These are phyloP conservation scores for Boechera retrofracta DNA, from an alignment of 345 rosid genomes.

Conservation along the genomic window DNA sequence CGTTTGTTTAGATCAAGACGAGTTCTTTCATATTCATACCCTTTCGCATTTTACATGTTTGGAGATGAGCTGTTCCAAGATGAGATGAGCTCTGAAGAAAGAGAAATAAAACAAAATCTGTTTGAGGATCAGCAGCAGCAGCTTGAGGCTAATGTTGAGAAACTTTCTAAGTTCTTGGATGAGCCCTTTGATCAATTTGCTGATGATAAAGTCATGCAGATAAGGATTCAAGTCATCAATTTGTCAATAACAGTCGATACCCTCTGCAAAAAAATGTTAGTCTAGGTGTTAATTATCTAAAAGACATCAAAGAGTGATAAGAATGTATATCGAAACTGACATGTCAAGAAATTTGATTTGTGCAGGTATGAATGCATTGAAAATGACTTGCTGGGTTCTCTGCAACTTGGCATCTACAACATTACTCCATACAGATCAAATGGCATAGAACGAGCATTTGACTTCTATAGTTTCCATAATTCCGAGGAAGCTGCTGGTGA, in stretches of 20 bases:
- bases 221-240: slow-evolving; percentile 75
- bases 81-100: slow-evolving; percentile 72
- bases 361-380: slow-evolving; percentile 91
- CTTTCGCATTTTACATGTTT: slow-evolving; percentile 92
- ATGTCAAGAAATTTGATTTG: not conserved
- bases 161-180: slow-evolving; percentile 80
- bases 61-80: slow-evolving; percentile 86
- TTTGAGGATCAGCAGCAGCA: slow-evolving; percentile 98
- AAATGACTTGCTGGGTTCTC: slow-evolving; percentile 74
- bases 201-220: slow-evolving; percentile 61
- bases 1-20: slow-evolving; percentile 87
- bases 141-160: slow-evolving; percentile 87
- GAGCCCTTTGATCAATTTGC: slow-evolving; percentile 77
- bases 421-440: slow-evolving; percentile 81
- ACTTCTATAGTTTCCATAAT: slow-evolving; percentile 55
- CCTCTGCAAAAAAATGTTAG: slow-evolving; percentile 78
- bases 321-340: not conserved
- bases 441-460: slow-evolving; percentile 77
- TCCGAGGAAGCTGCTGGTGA: slow-evolving; percentile 47
- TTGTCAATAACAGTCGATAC: slow-evolving; percentile 56
- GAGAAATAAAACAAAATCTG: slow-evolving; percentile 73
- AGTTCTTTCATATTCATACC: slow-evolving; percentile 85
- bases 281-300: not conserved
- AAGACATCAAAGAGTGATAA: not conserved
- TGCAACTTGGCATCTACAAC: slow-evolving; percentile 65